Percentiles rank a stretch among this genome's conserved stretches.
Evolutionary conservation across 306 rosid genomes (phyloP).

Genomic region (Ochetophila trinervis): DNA sequence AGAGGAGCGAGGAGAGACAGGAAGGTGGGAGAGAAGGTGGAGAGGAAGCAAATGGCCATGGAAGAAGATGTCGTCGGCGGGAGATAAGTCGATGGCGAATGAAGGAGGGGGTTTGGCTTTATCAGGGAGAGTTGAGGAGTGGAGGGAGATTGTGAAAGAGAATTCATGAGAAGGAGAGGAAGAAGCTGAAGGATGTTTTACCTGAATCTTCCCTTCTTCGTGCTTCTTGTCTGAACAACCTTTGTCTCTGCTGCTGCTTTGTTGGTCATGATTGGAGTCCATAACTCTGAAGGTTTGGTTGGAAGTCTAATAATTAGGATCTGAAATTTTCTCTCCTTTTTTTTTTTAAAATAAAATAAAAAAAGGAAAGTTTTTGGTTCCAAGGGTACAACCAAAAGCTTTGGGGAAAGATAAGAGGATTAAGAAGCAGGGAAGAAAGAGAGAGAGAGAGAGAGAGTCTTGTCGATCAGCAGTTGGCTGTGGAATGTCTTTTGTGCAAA

Average conservation of each 20-base stretch:
- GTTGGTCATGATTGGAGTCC: conserved; percentile 47
- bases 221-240: conserved; percentile 20
- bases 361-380: conserved; percentile 28
- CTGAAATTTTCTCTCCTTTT: conserved; percentile 29
- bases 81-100: conserved; percentile 76
- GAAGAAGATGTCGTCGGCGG: conserved; percentile 97
- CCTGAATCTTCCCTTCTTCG: conserved; percentile 22
- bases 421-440: conserved; percentile 37
- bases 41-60: conserved; percentile 97
- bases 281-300: conserved; percentile 37
- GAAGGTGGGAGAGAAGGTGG: conserved; percentile 79
- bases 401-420: conserved; percentile 35
- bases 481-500: conserved; percentile 40
- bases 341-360: background rate
- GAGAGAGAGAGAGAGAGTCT: conserved; percentile 27
- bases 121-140: conserved; percentile 31
- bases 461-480: conserved; percentile 39
- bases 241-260: conserved; percentile 30
- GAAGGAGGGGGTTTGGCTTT: conserved; percentile 40
- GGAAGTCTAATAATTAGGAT: conserved; percentile 22
- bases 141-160: conserved; percentile 89
- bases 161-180: conserved; percentile 93
- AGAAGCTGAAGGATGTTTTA: conserved; percentile 56
- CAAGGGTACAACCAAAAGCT: conserved; percentile 31
- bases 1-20: conserved; percentile 76